Evolutionary conservation across 169 alveolate species (phyloP), one percentile per base, ranked within the genome.

Genomic region (Plasmodium coatneyi): DNA sequence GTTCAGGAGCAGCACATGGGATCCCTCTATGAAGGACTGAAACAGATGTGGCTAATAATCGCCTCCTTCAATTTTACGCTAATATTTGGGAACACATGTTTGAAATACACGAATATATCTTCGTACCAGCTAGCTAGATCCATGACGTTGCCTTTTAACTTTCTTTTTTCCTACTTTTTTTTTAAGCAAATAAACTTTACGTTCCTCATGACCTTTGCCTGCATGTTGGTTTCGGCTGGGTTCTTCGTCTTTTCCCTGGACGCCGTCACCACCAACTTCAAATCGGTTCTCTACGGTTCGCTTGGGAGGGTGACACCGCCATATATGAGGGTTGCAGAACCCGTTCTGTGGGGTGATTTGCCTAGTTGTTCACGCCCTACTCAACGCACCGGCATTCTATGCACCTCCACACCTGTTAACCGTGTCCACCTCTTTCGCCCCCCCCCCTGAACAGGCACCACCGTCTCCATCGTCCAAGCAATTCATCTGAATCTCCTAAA

Each of bases 111-210:
- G 4, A 86, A 52, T 34, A 76, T 86, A 76, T 86, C 93, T 12
- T 74, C 70, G 14, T 86, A 76, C 43, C 93, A 86, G 70, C 71
- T 86, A 76, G 80, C 93, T 16, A 86, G 93, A 86, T 86, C 93
- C 41, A 86, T 86, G 93, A 86, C 93, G 25, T 22, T 86, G 60
- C 93, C 93, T 49, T 86, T 86, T 22, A 86, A 86, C 52, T 86
- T 86, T 41, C 43, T 86, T 4, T 86, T 86, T 41, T 86, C 93
- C 28, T 86, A 86, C 30, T 86, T 86, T 86, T 86, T 76, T 76
- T 86, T 86, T 43, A 86, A 86, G 66, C 93, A 86, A 76, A 86
- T 86, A 19, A 72, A 86, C 36, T 86, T 86, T 56, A 86, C 79
- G 66, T 36, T 72, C 16, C 22, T 76, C 28, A 86, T 86, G 93